Evolutionary conservation across 2,329 filamentous ascomycete species (phyloP), one percentile per base, ranked within the genome.

Genomic region (Ilyonectria mors-panacis): DNA sequence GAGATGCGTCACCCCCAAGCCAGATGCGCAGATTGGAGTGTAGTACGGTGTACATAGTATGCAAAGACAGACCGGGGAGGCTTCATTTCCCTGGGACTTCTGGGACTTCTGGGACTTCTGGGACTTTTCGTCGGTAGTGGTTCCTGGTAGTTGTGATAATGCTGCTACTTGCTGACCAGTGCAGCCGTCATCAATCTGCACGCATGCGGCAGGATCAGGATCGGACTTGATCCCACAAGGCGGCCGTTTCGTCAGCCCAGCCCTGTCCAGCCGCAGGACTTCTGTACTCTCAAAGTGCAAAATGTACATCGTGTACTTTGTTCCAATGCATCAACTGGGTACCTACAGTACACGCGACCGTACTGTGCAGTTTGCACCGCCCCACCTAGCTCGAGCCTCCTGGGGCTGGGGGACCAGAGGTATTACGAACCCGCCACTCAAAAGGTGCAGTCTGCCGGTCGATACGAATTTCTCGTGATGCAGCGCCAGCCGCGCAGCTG

Each of bases 141-240:
- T 23, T 23, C 15, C n/a, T 19, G 45, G 13, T 26, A 19, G 19
- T 50, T 2, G 13, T 7, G 33, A 30, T n/a, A 28, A 9, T 35
- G 9, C 50, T 33, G 42, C 39, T 37, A 6, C 37, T 54, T 47
- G 51, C 44, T 57, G 60, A 57, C 51, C 51, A 53, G 54, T 19
- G n/a, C 28, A 45, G 13, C 54, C 37, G 61, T 63, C 61, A 63
- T 23, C 28, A 45, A 39, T 42, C 37, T 7, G 45, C n/a, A 21
- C 54, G 8, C 39, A 35, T 26, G 35, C 50, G 21, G 55, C 37
- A 65, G 62, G 62, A 55, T 59, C 42, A 58, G 48, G 48, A 59
- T 59, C 44, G 17, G 47, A 50, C 47, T 48, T 53, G 53, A 26
- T 50, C 44, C 59, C 45, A 51, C 19, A 35, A 30, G 28, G 21